phyloP scores from a whole-genome alignment of 2,329 filamentous ascomycete species.

The Torrubiella hemipterigena region DNA sequence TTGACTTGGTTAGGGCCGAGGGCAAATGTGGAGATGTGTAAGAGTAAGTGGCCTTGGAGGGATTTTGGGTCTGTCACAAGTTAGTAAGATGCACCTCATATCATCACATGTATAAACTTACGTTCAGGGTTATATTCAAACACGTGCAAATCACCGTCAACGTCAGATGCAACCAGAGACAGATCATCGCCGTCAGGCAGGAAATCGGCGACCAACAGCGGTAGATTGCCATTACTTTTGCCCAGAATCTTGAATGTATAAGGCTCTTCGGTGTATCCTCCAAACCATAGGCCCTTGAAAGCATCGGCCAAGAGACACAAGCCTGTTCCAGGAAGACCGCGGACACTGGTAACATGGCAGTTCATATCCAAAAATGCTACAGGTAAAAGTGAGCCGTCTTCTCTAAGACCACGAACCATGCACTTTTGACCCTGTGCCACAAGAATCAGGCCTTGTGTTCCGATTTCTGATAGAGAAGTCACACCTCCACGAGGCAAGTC shows the following conservation, averaged over 20 bases:
- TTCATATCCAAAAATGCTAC: slow-evolving; percentile 98
- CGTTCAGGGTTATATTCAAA: slow-evolving; percentile 92
- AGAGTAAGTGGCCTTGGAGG: slow-evolving; percentile 73
- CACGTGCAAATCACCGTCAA: slow-evolving; percentile 76
- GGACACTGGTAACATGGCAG: slow-evolving; percentile 79
- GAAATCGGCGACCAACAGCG: slow-evolving; percentile 75
- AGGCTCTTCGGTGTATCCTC: slow-evolving; percentile 91
- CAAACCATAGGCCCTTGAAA: slow-evolving; percentile 91
- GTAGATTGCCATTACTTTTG: slow-evolving; percentile 68
- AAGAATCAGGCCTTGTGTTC: slow-evolving; percentile 77
- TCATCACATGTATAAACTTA: slow-evolving; percentile 46
- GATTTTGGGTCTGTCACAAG: slow-evolving; percentile 77
- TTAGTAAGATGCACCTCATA: slow-evolving; percentile 12
- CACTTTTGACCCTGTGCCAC: slow-evolving; percentile 93
- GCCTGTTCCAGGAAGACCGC: slow-evolving; percentile 71
- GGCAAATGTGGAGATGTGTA: slow-evolving; percentile 82
- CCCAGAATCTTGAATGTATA: slow-evolving; percentile 92
- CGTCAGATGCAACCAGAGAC: slow-evolving; percentile 72
- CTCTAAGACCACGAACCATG: slow-evolving; percentile 91
- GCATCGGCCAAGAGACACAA: slow-evolving; percentile 82
- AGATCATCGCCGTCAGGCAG: slow-evolving; percentile 75
- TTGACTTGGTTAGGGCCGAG: slow-evolving; percentile 68
- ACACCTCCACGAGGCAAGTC: slow-evolving; percentile 87
- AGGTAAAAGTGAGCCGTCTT: slow-evolving; percentile 82
- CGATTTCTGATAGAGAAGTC: slow-evolving; percentile 73